Evolutionary conservation across 768 basidiomycete genomes (phyloP), one percentile per base, ranked within the genome.

Genomic region (Suillus weaverae): DNA sequence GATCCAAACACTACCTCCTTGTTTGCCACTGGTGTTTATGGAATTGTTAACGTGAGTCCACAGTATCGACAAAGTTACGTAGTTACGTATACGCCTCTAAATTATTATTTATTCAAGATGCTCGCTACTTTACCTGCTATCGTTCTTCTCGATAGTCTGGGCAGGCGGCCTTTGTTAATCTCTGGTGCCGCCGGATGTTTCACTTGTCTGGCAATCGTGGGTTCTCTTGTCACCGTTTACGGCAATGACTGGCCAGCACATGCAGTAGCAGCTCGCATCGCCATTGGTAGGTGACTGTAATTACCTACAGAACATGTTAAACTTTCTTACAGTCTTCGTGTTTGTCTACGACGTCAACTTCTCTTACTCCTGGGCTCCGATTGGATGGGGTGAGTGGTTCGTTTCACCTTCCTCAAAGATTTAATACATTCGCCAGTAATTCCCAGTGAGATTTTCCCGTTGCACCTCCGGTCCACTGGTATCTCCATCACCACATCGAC

Each of bases 21-120:
- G 7, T 67, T 81, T 14, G 80, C 80, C 22, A 78, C 80, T 2
- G 80, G 80, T 20, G 78, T 80, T n/a, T 79, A 74, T n/a, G 80
- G 80, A 16, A 70, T 80, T 67, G 75, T 76, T 18, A 76, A 76
- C 20, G 71, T 71, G 54, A 48, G 70, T 66, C 33, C 5, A 22
- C 13, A 20, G 8, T 11, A 7, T 32, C 18, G 30, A 11, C 16
- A 39, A 41, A 6, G 5, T 30, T 20, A 59, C 18, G 30, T 14
- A 6, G 5, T 30, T 20, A 59, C 18, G 30, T 14, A 41, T 39
- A 30, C 9, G 22, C n/a, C 8, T 32, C 39, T 59, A 32, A 59
- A 20, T 59, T 38, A 18, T 26, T 11, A 20, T 59, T n/a, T 11
- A 20, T 43, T 11, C 30, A 70, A 78, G 77, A 72, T 68, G 36